phyloP scores from a whole-genome alignment of 108 stramenopile species.

The Skeletonema costatum region DNA sequence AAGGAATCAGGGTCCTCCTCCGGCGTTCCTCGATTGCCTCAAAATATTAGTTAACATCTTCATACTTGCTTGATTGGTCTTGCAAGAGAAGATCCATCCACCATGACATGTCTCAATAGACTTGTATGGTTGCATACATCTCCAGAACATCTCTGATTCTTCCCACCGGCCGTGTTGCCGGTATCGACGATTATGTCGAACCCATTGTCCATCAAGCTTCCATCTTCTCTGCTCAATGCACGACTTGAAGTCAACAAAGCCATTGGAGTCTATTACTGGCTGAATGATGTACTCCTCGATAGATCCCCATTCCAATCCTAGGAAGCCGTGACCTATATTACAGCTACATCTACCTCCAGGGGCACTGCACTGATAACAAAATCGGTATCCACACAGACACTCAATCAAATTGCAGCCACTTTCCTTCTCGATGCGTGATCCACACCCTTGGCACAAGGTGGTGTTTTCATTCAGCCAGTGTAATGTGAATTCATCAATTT shows the following conservation, averaged over 20 bases:
- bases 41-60: background rate
- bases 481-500: conserved; percentile 18
- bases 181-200: background rate
- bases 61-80: background rate
- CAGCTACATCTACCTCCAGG: conserved; percentile 7
- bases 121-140: background rate
- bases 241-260: background rate
- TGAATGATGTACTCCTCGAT: background rate
- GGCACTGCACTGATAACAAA: conserved; percentile 7
- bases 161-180: background rate
- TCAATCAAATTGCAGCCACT: conserved; percentile 23
- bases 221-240: background rate
- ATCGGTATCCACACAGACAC: conserved; percentile 21
- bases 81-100: conserved; percentile 1
- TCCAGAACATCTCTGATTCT: background rate
- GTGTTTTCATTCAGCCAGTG: conserved; percentile 28
- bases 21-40: background rate
- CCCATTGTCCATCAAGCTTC: background rate
- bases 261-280: background rate
- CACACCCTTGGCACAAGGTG: background rate
- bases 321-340: conserved; percentile 1
- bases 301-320: background rate
- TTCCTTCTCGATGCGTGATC: conserved; percentile 10
- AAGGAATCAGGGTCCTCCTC: no score
- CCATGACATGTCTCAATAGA: background rate